Evolutionary conservation across 371 early-diverging fungal species (phyloP), one percentile per base, ranked within the genome.

Genomic region (Zopfochytrium polystomum): DNA sequence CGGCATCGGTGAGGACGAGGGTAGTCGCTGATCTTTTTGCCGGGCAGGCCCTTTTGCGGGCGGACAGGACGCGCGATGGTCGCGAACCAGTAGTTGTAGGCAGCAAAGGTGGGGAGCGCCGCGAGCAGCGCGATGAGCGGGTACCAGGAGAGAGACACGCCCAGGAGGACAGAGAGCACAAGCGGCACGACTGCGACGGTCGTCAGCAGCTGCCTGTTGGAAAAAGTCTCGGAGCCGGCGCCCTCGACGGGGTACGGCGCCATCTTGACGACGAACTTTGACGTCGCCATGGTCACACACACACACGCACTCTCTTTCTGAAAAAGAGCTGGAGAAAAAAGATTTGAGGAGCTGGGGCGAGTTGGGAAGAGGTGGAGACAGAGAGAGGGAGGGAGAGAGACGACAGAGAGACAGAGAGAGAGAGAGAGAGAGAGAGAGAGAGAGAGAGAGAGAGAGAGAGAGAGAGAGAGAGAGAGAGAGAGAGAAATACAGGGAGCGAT

Each of bases 1-100:
- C 85, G 58, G 87, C 77, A 72, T 93, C 93, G 63, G 87, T 82
- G 78, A 96, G 86, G 34, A 78, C 86, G 67, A 96, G 77, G n/a
- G 83, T 96, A 96, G 32, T 85, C 82, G 72, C 91, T 91, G 49
- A 93, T 60, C 51, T 81, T 83, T 69, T 85, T 82, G 67, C 85
- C 87, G 32, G 97, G 90, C 46, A 93, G 62, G 82, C 85, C 64
- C 78, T 75, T 82, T 85, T 89, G 78, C 76, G 82, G 76, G 56
- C 79, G 77, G 55, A 86, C 78, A 43, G 87, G 84, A n/a, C 81
- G 67, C 44, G 87, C 84, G 63, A 83, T 80, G 62, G 77, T 81
- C 53, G 78, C 68, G 55, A 80, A 81, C 54, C 87, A 68, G 57
- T 76, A 68, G 49, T 85, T 80, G 52, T 61, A 77, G 32, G 71